Evolutionary conservation across 768 basidiomycete species (phyloP).

Genomic region (Suillus luteus): DNA sequence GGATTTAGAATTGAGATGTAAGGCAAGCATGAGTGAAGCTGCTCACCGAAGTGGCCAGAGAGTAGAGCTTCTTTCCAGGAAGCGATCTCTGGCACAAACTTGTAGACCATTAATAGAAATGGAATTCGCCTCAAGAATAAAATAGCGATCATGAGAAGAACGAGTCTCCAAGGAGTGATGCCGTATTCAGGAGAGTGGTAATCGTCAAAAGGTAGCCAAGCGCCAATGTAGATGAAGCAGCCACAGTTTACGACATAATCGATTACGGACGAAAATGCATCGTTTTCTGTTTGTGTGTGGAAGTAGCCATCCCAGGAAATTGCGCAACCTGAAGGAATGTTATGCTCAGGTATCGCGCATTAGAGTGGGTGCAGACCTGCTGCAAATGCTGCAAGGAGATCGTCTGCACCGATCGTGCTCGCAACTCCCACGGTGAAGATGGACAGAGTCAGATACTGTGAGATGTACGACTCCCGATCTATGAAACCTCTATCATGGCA

Average conservation of each 20-base stretch:
- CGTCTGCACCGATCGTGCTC: constrained; percentile 30
- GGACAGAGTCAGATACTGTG: constrained; percentile 76
- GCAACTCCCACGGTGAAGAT: constrained; percentile 78
- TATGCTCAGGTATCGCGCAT: background rate
- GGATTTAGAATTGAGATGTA: too few relatives aligned
- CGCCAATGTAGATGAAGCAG: constrained; percentile 85
- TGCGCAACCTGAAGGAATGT: constrained; percentile 60
- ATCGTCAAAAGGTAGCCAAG: constrained; percentile 72
- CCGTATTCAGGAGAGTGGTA: constrained; percentile 61
- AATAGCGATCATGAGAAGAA: constrained; percentile 66
- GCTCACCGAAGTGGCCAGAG: constrained; percentile 83
- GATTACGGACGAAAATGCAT: constrained; percentile 87
- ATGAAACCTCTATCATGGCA: constrained; percentile 66
- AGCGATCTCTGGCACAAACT: constrained; percentile 86
- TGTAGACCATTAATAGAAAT: constrained; percentile 61
- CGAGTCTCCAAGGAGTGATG: constrained; percentile 69
- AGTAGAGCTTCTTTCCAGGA: constrained; percentile 89
- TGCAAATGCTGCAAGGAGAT: constrained; percentile 84
- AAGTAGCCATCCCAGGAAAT: constrained; percentile 92
- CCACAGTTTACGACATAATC: constrained; percentile 83
- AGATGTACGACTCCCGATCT: constrained; percentile 84
- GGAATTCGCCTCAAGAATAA: constrained; percentile 54
- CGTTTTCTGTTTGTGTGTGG: constrained; percentile 77
- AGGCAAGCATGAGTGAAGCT: constrained; percentile 14
- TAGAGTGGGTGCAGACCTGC: constrained; percentile 47